These are phyloP conservation scores for Lablab purpureus DNA, from an alignment of 306 rosid genomes.

Conservation along the genomic window DNA sequence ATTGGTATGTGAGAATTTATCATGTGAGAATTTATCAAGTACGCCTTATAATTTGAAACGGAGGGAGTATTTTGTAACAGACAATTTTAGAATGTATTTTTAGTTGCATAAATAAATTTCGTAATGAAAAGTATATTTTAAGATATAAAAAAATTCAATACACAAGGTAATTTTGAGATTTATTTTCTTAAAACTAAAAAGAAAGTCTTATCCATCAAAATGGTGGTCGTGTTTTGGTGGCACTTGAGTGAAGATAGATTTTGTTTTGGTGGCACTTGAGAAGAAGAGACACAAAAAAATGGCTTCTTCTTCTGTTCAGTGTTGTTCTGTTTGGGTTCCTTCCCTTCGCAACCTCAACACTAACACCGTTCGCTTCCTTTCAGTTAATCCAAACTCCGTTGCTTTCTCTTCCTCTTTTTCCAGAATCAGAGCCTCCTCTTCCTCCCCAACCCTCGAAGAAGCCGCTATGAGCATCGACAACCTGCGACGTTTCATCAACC, in stretches of 20 bases:
- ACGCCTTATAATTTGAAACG: too few relatives aligned
- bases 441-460: conserved; percentile 56
- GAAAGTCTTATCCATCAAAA: too few relatives aligned
- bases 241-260: too few relatives aligned
- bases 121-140: too few relatives aligned
- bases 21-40: too few relatives aligned
- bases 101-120: too few relatives aligned
- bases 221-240: not conserved
- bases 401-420: not conserved
- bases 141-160: too few relatives aligned
- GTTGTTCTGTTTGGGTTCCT: conserved; percentile 41
- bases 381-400: conserved; percentile 36
- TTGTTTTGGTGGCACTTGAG: not conserved
- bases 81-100: too few relatives aligned
- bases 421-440: conserved; percentile 52
- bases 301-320: conserved; percentile 44
- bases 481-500: conserved; percentile 67
- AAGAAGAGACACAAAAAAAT: not conserved
- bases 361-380: not conserved
- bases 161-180: too few relatives aligned
- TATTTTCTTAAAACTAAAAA: too few relatives aligned
- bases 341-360: conserved; percentile 27
- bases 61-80: too few relatives aligned
- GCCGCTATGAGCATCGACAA: conserved; percentile 76
- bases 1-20: too few relatives aligned